Evolutionary conservation across 208 protist species (phyloP).

Genomic region (Crithidia brevicula): DNA sequence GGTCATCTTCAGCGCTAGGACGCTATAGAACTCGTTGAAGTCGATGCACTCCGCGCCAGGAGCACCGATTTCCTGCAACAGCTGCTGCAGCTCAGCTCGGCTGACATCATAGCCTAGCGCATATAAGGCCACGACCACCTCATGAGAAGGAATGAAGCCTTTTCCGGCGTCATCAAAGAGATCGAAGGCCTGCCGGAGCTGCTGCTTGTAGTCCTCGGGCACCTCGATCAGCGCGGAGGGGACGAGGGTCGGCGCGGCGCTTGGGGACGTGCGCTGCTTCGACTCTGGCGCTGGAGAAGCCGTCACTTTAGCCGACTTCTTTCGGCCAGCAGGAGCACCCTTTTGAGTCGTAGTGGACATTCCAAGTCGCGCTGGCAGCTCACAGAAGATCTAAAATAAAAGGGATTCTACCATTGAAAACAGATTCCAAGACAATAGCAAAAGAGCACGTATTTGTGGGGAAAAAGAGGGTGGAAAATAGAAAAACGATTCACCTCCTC

Average conservation of each 20-base stretch:
- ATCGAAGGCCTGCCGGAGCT: conserved; percentile 96
- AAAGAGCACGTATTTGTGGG: background rate
- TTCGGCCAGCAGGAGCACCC: background rate
- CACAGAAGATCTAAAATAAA: background rate
- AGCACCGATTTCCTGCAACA: conserved; percentile 78
- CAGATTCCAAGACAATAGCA: no score
- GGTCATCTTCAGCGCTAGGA: conserved; percentile 85
- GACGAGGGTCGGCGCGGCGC: conserved; percentile 29
- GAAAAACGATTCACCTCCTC: no score
- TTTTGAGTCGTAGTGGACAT: conserved; percentile 4
- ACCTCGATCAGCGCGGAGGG: conserved; percentile 56
- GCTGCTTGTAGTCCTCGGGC: conserved; percentile 77
- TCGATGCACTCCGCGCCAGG: conserved; percentile 74
- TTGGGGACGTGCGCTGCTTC: conserved; percentile 8
- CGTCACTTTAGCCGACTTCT: conserved; percentile 14
- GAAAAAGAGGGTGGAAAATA: background rate
- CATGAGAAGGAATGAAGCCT: conserved; percentile 83
- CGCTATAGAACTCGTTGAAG: conserved; percentile 92
- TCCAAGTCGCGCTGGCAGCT: no score
- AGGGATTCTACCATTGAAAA: no score
- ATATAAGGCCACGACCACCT: conserved; percentile 93
- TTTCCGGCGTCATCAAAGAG: conserved; percentile 95
- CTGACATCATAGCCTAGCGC: conserved; percentile 95
- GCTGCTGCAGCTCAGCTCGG: conserved; percentile 83
- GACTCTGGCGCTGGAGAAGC: background rate